Percentiles rank a stretch among this genome's conserved stretches.
These are phyloP conservation scores for Saksenaea vasiformis DNA, from an alignment of 371 early-diverging fungal genomes.

Conservation along the genomic window DNA sequence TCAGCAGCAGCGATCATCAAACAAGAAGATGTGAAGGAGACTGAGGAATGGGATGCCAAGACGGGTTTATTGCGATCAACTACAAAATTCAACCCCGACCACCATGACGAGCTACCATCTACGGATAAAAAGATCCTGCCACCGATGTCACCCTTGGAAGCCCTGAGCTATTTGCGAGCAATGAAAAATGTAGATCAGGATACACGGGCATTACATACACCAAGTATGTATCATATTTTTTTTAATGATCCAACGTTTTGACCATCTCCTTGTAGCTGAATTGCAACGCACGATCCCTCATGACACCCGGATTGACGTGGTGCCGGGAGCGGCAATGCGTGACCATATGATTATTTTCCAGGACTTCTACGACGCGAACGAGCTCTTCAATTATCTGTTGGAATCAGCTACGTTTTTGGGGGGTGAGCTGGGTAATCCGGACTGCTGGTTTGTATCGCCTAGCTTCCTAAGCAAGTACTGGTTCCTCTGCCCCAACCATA, in stretches of 20 bases:
- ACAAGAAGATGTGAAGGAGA: not conserved
- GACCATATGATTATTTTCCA: slow-evolving; percentile 50
- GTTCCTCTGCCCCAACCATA: slow-evolving; percentile 42
- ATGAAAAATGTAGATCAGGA: slow-evolving; percentile 16
- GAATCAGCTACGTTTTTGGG: slow-evolving; percentile 41
- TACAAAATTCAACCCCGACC: not conserved
- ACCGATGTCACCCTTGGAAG: slow-evolving; percentile 44
- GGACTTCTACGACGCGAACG: slow-evolving; percentile 47
- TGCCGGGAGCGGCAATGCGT: slow-evolving; percentile 48
- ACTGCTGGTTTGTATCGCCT: slow-evolving; percentile 45
- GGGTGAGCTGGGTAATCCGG: slow-evolving; percentile 41
- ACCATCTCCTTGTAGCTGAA: slow-evolving; percentile 28
- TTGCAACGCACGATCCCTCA: slow-evolving; percentile 44
- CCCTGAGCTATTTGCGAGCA: slow-evolving; percentile 27
- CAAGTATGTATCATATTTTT: slow-evolving; percentile 24
- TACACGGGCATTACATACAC: slow-evolving; percentile 22
- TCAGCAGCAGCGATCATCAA: not conserved
- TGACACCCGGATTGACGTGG: slow-evolving; percentile 47
- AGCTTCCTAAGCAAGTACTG: slow-evolving; percentile 36
- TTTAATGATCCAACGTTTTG: not conserved
- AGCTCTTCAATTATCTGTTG: slow-evolving; percentile 36
- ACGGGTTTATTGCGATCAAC: slow-evolving; percentile 18
- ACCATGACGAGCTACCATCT: slow-evolving; percentile 5
- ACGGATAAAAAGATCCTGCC: slow-evolving; percentile 23
- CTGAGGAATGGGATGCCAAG: slow-evolving; percentile 15